phyloP scores from a whole-genome alignment of 345 rosid species.

The Salix viminalis region DNA sequence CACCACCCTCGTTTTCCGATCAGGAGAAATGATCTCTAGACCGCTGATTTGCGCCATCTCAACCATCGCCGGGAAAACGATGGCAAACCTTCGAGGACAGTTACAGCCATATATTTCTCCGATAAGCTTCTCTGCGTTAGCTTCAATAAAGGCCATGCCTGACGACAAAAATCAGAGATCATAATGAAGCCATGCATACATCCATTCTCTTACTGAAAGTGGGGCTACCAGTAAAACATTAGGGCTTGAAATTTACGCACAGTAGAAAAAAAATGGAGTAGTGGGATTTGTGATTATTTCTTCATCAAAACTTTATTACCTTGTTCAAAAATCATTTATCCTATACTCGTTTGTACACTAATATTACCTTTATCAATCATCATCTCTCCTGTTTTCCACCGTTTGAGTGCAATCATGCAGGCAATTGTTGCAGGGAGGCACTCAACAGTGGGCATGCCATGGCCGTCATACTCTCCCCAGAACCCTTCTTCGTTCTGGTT shows the following conservation, averaged over 20 bases:
- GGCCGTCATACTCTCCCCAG: conserved; percentile 45
- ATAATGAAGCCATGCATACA: background rate
- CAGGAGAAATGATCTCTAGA: conserved; percentile 30
- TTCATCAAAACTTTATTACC: too few relatives aligned
- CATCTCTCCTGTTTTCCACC: conserved; percentile 34
- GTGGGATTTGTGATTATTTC: too few relatives aligned
- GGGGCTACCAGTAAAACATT: too few relatives aligned
- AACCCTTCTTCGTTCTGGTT: conserved; percentile 48
- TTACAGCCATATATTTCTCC: conserved; percentile 1
- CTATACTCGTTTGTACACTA: too few relatives aligned
- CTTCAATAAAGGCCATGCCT: conserved; percentile 42
- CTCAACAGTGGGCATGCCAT: conserved; percentile 25
- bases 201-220: too few relatives aligned
- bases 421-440: conserved; percentile 48
- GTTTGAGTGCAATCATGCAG: conserved; percentile 47
- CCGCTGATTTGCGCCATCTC: conserved; percentile 42
- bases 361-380: conserved; percentile 34
- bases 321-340: too few relatives aligned
- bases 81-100: conserved; percentile 54
- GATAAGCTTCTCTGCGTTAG: conserved; percentile 33
- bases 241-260: too few relatives aligned
- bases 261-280: too few relatives aligned
- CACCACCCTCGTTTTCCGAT: conserved; percentile 2
- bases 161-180: background rate
- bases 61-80: conserved; percentile 47